Evolutionary conservation across 768 basidiomycete species (phyloP), one percentile per base, ranked within the genome.

Genomic region (Agrocybe praecox): DNA sequence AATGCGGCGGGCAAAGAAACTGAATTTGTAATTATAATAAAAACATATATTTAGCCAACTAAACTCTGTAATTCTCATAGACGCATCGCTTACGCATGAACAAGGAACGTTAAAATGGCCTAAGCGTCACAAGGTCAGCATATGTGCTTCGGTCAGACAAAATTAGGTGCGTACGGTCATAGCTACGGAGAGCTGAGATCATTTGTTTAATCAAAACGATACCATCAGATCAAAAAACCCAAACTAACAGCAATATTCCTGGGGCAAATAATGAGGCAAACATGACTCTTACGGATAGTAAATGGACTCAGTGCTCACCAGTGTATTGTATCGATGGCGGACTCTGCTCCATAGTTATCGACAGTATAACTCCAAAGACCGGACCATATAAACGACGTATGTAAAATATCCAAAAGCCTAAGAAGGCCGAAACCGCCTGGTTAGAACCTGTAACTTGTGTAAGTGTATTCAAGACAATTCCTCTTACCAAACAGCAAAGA

Each of bases 1-100:
- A 29, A 80, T 79, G 48, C 79, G 72, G 55, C 76, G 70, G 1
- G 74, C 68, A 48, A 77, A 68, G 43, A 66, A 67, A 47, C 63
- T 66, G 49, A n/a, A n/a, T n/a, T n/a, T n/a, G n/a, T n/a, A n/a
- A n/a, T n/a, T n/a, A n/a, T n/a, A 15, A 22, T 11, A 12, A 36
- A 22, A 44, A 6, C 15, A 24, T 56, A 33, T 26, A 36, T 21
- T 9, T 21, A 36, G 14, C 18, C 9, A 33, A 7, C 7, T 15
- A 34, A 34, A n/a, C n/a, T n/a, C n/a, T n/a, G 33, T 34, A 8
- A 24, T 2, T 15, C 12, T 2, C 19, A 19, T 1, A 46, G 5
- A 24, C 23, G 4, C 12, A 11, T 46, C 19, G 19, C 45, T 34
- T 15, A 34, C 33, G 15, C 15, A 15, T 34, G 33, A 34, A 34